Base-by-base conservation (phyloP, 2,329 filamentous ascomycete species). In the Podosphaera fusca region DNA sequence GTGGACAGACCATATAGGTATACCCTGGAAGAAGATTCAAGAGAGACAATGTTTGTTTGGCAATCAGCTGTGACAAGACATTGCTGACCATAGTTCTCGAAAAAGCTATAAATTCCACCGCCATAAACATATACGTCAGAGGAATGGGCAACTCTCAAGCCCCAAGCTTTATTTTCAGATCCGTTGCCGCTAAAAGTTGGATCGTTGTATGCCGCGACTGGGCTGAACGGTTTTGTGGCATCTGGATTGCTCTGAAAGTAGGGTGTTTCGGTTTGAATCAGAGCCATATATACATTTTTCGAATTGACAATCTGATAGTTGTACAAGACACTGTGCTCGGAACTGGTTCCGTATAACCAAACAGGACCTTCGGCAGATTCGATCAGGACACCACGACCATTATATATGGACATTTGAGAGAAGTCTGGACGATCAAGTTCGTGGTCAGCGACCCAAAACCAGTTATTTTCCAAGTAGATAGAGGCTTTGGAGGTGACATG, bases 401-500 rank as follows among this genome's bases (percentile, higher is more conserved):
- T 94, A 78, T 84, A 95, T 65, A 95, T 80, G 71, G 86, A 82
- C 68, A 92, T 84, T 69, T 92, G 85, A 67, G 83, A 79, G 68
- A 85, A 79, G 65, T 84, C 82, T 7, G 70, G 61, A 10, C 80
- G 75, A 68, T 95, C 89, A 31, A 95, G 82, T 67, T 94, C 86
- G 73, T 95, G 88, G 68, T 95, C 88, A 2, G 88, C 81, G 52
- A 87, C 84, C 87, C 88, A 94, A 69, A 86, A 82, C 86, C 87
- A 94, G 52, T 76, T 81, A 72, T 94, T 94, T 73, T 95, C 89
- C 50, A 94, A 73, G 71, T 94, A 94, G 51, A 80, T 79, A 42
- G 80, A 83, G 55, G 77, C 76, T 38, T 73, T 67, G n/a, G 70
- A 59, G 2, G 81, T 84, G 55, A 85, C 66, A 67, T 85, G 82